A percentile compares a stretch with the other conserved stretches of the same genome.
Conservation (phyloP, 2,329 filamentous ascomycete species). For the Hypoxylon sp. region DNA sequence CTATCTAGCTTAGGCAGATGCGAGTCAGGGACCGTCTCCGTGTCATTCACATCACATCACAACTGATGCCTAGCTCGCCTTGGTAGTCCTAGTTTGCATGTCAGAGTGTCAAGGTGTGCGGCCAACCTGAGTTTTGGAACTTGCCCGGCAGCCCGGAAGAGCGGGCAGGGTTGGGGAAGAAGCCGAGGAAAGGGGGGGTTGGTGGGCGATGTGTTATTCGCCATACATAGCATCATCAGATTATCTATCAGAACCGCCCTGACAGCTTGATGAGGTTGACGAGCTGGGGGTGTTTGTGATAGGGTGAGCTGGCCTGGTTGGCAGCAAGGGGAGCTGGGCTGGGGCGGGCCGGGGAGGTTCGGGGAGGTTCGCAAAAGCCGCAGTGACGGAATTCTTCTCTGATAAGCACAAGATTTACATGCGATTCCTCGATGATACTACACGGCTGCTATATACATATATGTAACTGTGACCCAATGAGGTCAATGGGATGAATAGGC, state of each 20-base stretch:
- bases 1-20: conserved; percentile 21
- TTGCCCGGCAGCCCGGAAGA: neutral
- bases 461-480: conserved; percentile 25
- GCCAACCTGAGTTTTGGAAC: neutral
- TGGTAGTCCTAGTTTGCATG: too few relatives aligned
- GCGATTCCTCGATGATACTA: too few relatives aligned
- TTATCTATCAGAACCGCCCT: neutral
- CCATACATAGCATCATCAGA: neutral
- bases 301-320: neutral
- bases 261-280: too few relatives aligned
- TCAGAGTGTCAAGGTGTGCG: too few relatives aligned
- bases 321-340: neutral
- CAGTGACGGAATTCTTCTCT: conserved; percentile 21
- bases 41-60: neutral
- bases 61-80: neutral
- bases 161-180: neutral
- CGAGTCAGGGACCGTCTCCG: conserved; percentile 18
- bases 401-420: conserved; percentile 22
- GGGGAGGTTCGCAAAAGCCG: conserved; percentile 20
- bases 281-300: too few relatives aligned
- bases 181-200: conserved; percentile 19
- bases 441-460: too few relatives aligned
- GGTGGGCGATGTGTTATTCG: neutral
- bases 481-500: conserved; percentile 20
- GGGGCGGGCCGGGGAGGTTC: neutral